Conservation (phyloP, 1,284 basidiomycete genomes). For the Trichosporon sp. region DNA sequence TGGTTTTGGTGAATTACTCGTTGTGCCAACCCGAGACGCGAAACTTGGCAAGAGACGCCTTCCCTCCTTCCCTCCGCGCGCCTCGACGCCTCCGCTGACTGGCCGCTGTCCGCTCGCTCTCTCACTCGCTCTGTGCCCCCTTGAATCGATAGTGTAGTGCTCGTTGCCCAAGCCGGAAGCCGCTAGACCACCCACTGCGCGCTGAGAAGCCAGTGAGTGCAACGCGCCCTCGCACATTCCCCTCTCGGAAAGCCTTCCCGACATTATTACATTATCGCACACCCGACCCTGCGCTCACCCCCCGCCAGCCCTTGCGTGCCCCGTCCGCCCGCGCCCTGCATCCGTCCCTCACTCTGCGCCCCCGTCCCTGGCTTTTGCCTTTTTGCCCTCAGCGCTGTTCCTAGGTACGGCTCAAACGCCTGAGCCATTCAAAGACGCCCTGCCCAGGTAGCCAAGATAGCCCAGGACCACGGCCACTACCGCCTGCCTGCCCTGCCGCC, state of each 20-base stretch:
- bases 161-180: neutral
- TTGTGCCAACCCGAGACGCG: neutral
- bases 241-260: slow-evolving; percentile 3
- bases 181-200: neutral
- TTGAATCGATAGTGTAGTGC: too few species aligned
- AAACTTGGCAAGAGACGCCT: neutral
- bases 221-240: too few species aligned
- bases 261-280: slow-evolving; percentile 2
- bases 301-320: neutral
- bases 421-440: neutral
- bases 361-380: neutral
- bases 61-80: neutral
- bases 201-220: neutral
- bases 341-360: neutral
- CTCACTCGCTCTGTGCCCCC: neutral
- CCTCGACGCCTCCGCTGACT: too few species aligned
- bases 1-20: neutral
- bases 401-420: neutral
- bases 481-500: neutral
- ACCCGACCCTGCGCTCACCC: neutral
- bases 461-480: neutral
- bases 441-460: too few species aligned
- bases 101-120: neutral
- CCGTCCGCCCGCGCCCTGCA: neutral
- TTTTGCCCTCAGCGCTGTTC: neutral